Base-by-base conservation (phyloP, 768 basidiomycete species). In the Candolleomyces efflorescens region DNA sequence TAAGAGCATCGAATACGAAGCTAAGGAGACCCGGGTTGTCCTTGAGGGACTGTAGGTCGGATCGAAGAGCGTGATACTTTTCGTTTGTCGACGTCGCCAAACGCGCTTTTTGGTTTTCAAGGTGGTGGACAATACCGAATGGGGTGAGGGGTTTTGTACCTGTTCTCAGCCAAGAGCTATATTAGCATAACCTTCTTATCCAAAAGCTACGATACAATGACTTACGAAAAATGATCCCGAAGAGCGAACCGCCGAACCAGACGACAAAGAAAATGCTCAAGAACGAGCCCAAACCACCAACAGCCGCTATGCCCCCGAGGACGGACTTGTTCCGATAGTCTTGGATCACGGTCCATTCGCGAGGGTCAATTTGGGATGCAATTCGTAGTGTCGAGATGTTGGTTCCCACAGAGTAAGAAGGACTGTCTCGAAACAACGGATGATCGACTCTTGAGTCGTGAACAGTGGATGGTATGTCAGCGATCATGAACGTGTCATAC, bases 251-350 rank as follows among this genome's bases (percentile, higher is more conserved):
- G 24, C 68, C 68, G 47, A 68, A 68, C 3, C 67, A 13, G 5
- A 61, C 43, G 4, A 59, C 53, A 37, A 69, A 67, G 1, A 67
- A 37, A 1, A 63, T 67, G 41, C 60, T 58, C 3, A 68, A n/a
- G 39, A 60, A 63, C 2, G 65, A 55, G 62, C 64, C 67, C n/a
- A 69, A 47, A 55, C 68, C 68, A 49, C 68, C 68, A 23, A 67
- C 49, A 13, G 48, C 55, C 0, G 67, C 55, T 36, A 68, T 54
- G 6, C 68, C 67, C 5, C 24, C 59, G 13, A 62, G 49, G 26
- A 68, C 49, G 1, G 68, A 55, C 12, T 60, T 56, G 41, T 59
- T 62, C 24, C 65, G 54, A 22, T 53, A 59, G 17, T 67, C 65
- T 36, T 63, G 54, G 5, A 63, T 10, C 18, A 69, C 24, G 4